Evolutionary conservation across 2,329 filamentous ascomycete species (phyloP), one percentile per base, ranked within the genome.

Genomic region (Aspergillus novofumigatus): DNA sequence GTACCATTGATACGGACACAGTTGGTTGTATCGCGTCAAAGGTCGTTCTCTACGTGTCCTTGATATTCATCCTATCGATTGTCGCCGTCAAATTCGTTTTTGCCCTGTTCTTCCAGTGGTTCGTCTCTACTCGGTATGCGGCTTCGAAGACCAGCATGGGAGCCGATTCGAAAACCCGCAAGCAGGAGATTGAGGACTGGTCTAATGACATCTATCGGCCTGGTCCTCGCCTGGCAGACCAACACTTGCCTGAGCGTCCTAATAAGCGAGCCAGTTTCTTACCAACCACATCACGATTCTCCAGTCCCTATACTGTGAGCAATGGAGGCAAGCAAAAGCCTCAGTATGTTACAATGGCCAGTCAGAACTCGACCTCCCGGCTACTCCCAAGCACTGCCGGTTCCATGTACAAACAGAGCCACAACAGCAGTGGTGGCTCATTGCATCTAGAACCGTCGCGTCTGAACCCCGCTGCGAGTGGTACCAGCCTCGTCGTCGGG

Each of bases 1-100:
- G 94, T 57, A 92, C 89, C 11, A 89, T 99, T 59, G 95, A 99
- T 69, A 97, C 94, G 0, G 92, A 96, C 67, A 96, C 91, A 6
- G 90, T 99, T 51, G 94, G 94, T 17, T 99, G 94, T 77, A 99
- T 99, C 72, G 94, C 94, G 2, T 96, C 93, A 62, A 90, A 96
- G 77, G 92, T 99, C 26, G 94, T 99, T 3, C 86, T 99, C 47
- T 99, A 99, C 70, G 87, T 96, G 53, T 95, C 93, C 3, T 80
- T 99, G 62, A 86, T 89, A 54, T 90, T 99, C 74, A 99, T 99
- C 76, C 77, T 99, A 58, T 86, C 91, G 4, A 91, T 99, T 52
- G 95, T 99, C 4, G 70, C 84, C 17, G 84, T 89, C 61, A 93
- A 96, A 64, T 99, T 99, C 69, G 70, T 88, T n/a, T 83, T 99